Evolutionary conservation across 108 stramenopile species (phyloP).

Genomic region (Thalassiosira profunda): DNA sequence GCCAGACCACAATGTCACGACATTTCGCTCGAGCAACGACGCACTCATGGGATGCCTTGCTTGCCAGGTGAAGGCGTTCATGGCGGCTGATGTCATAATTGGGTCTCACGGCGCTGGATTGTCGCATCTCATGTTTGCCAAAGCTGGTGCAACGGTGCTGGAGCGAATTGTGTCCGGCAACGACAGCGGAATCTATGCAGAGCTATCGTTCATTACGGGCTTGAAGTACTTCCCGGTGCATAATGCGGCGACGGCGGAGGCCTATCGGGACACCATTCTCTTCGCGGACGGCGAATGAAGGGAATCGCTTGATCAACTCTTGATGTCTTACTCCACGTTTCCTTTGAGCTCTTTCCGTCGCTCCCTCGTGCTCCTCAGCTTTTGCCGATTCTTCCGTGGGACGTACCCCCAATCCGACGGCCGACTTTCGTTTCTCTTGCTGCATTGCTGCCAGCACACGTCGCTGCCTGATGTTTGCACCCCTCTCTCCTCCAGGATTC

Average conservation of each 20-base stretch:
- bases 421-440: background rate
- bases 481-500: slow-evolving; percentile 21
- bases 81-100: slow-evolving; percentile 3
- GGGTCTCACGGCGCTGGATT: slow-evolving; percentile 6
- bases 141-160: background rate
- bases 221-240: background rate
- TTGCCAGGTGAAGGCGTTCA: slow-evolving; percentile 1
- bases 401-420: slow-evolving; percentile 24
- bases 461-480: slow-evolving; percentile 24
- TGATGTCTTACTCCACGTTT: too few species aligned
- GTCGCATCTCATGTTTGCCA: slow-evolving; percentile 1
- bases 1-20: background rate
- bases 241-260: background rate
- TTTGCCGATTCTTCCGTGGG: slow-evolving; percentile 29
- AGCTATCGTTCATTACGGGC: background rate
- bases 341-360: slow-evolving; percentile 23
- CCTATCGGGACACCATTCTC: background rate
- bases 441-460: slow-evolving; percentile 40
- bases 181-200: slow-evolving; percentile 6
- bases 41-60: background rate
- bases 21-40: slow-evolving; percentile 3
- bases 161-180: background rate
- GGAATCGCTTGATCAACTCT: too few species aligned
- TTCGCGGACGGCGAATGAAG: background rate
- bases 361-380: slow-evolving; percentile 25